Evolutionary conservation across 306 rosid species (phyloP), one percentile per base, ranked within the genome.

Genomic region (Pyrus pyrifolia): DNA sequence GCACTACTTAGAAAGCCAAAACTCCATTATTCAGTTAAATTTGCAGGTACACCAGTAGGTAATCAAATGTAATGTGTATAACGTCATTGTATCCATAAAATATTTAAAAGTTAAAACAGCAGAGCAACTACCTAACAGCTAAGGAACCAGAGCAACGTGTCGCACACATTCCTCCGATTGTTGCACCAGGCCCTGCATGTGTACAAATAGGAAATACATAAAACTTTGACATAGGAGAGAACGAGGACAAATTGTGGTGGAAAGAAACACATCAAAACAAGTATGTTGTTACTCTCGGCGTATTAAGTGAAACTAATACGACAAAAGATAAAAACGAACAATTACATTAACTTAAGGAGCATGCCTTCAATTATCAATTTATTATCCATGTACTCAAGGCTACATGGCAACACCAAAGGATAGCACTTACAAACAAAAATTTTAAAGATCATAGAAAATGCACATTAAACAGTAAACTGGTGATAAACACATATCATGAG

Each of bases 111-210:
- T 1, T 64, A 53, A 53, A 65, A 5, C 53, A 42, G 46, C 49
- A 85, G 52, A 70, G 76, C 40, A 67, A 73, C 75, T 83, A 94
- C 98, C 96, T 94, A 71, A 90, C 96, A 80, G 98, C 98, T 83
- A 94, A 87, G 2, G 98, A 94, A 71, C 98, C 98, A 67, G 98
- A 94, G 83, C 98, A 94, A 71, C 98, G 97, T 65, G 98, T 94
- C 68, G 98, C 96, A 80, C 98, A 94, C 98, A 94, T 94, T 74
- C 98, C 98, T 52, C 98, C 98, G 62, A 94, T 94, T 82, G 96
- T 92, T 80, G 98, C 98, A 74, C 98, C 98, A 79, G 98, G 98
- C 75, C 98, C 98, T 94, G 89, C 84, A 77, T 66, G 78, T 78
- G 27, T 74, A 70, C 71, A 84, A 65, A 71, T 29, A 25, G 60